phyloP scores from a whole-genome alignment of 805 yeast genomes.

The Candida ipomoeae region DNA sequence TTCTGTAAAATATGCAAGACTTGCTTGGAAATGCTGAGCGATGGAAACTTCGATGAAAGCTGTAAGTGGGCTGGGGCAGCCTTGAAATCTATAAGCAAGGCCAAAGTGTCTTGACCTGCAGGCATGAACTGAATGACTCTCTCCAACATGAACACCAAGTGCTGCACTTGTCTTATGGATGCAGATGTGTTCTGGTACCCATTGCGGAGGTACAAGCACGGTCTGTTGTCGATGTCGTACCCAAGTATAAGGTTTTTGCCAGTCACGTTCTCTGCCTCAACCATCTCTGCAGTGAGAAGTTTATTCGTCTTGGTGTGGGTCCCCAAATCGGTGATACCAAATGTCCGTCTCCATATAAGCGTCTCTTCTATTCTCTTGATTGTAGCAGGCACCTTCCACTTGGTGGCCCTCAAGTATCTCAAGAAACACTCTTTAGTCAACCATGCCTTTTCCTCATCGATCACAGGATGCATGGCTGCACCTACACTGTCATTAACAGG shows the following conservation, averaged over 20 bases:
- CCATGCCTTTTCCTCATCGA: slow-evolving; percentile 39
- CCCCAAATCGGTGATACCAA: slow-evolving; percentile 39
- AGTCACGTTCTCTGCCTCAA: slow-evolving; percentile 46
- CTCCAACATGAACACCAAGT: slow-evolving; percentile 55
- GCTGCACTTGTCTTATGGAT: slow-evolving; percentile 50
- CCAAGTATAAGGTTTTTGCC: slow-evolving; percentile 55
- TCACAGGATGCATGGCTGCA: slow-evolving; percentile 25
- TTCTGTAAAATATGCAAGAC: slow-evolving; percentile 21
- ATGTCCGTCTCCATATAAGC: slow-evolving; percentile 52
- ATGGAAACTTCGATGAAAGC: slow-evolving; percentile 43
- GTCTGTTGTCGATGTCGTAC: slow-evolving; percentile 50
- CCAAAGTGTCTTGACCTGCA: slow-evolving; percentile 54
- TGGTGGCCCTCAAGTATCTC: slow-evolving; percentile 49
- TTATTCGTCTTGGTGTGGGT: slow-evolving; percentile 26
- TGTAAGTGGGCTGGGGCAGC: slow-evolving; percentile 38
- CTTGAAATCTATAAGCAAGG: slow-evolving; percentile 54
- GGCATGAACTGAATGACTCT: slow-evolving; percentile 51
- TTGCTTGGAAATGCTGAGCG: slow-evolving; percentile 40
- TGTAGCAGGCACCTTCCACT: slow-evolving; percentile 45
- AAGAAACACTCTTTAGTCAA: slow-evolving; percentile 51
- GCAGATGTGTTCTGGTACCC: slow-evolving; percentile 56
- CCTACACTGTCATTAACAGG: slow-evolving; percentile 27
- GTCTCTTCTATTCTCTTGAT: slow-evolving; percentile 45
- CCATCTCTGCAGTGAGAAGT: slow-evolving; percentile 37
- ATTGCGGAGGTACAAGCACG: slow-evolving; percentile 48